These are phyloP conservation scores for Apiospora koreana DNA, from an alignment of 2,329 filamentous ascomycete species.

Conservation along the genomic window DNA sequence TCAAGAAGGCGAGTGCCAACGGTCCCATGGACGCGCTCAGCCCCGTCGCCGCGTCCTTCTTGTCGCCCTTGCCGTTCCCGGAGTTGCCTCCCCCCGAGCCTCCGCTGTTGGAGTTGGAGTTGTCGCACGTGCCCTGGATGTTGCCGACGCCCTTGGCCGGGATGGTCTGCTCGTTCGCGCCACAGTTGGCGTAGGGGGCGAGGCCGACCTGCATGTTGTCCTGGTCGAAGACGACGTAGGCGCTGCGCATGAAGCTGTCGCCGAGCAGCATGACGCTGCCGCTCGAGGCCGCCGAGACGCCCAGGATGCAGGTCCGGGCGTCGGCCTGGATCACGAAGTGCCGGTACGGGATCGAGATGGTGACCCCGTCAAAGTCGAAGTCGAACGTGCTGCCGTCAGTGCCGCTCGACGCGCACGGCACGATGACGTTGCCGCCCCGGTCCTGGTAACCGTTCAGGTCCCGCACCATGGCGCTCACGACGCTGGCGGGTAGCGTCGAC, in stretches of 20 bases:
- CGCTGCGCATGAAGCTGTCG: constrained; percentile 58
- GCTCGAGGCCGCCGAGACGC: constrained; percentile 42
- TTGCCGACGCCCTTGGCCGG: neutral
- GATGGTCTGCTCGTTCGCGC: constrained; percentile 35
- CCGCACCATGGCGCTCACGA: constrained; percentile 52
- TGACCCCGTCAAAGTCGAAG: constrained; percentile 50
- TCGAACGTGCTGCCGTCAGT: constrained; percentile 44
- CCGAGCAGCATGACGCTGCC: constrained; percentile 53
- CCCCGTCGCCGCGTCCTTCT: neutral
- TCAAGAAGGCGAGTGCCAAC: neutral
- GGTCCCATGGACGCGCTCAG: neutral
- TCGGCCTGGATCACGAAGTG: constrained; percentile 46
- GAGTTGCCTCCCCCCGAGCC: neutral
- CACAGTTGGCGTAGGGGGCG: constrained; percentile 52
- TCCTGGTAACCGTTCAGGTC: constrained; percentile 46
- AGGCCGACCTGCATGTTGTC: constrained; percentile 49
- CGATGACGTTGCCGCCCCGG: constrained; percentile 44
- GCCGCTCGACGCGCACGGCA: constrained; percentile 46
- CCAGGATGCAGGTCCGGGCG: constrained; percentile 45
- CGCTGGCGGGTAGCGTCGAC: constrained; percentile 61
- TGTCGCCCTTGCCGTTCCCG: neutral
- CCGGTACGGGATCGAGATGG: constrained; percentile 48
- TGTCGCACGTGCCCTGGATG: neutral
- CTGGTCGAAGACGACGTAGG: constrained; percentile 57
- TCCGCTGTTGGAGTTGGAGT: neutral